These are phyloP conservation scores for Colletotrichum liriopes DNA, from an alignment of 2,329 filamentous ascomycete genomes.

Conservation along the genomic window DNA sequence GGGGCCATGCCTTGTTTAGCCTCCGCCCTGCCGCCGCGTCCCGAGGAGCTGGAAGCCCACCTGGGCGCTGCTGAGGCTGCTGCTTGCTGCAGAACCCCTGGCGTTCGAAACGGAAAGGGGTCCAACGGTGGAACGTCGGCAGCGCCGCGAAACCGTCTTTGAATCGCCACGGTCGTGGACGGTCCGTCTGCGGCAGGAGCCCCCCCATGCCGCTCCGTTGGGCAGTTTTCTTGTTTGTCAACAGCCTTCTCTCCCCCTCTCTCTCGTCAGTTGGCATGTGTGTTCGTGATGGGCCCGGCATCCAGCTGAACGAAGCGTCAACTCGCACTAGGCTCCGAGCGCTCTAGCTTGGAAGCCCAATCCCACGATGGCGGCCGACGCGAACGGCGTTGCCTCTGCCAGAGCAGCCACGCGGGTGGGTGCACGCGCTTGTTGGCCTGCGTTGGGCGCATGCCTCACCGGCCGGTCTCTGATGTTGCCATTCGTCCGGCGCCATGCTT, in stretches of 20 bases:
- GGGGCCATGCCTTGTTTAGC: slow-evolving; percentile 11
- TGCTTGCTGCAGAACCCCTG: slow-evolving; percentile 8
- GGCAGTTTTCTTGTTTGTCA: not conserved
- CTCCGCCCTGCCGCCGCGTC: slow-evolving; percentile 38
- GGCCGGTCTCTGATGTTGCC: no score
- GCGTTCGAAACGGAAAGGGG: slow-evolving; percentile 21
- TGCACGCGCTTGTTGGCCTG: no score
- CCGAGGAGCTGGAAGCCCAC: slow-evolving; percentile 39
- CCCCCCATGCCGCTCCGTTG: slow-evolving; percentile 17
- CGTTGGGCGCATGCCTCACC: no score
- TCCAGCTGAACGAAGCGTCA: not conserved
- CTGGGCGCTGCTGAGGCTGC: not conserved
- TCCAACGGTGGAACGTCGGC: slow-evolving; percentile 1
- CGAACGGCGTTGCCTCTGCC: no score
- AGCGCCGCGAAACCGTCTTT: not conserved
- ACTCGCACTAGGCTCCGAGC: not conserved
- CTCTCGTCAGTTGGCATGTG: no score
- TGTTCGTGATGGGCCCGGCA: no score
- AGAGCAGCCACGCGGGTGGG: no score
- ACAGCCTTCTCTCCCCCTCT: no score
- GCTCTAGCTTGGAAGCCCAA: no score
- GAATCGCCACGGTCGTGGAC: not conserved
- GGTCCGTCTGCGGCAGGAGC: not conserved
- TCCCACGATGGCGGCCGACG: no score
- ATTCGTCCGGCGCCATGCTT: no score